Evolutionary conservation across 2,329 filamentous ascomycete species (phyloP).

Genomic region (Monilinia aucupariae): DNA sequence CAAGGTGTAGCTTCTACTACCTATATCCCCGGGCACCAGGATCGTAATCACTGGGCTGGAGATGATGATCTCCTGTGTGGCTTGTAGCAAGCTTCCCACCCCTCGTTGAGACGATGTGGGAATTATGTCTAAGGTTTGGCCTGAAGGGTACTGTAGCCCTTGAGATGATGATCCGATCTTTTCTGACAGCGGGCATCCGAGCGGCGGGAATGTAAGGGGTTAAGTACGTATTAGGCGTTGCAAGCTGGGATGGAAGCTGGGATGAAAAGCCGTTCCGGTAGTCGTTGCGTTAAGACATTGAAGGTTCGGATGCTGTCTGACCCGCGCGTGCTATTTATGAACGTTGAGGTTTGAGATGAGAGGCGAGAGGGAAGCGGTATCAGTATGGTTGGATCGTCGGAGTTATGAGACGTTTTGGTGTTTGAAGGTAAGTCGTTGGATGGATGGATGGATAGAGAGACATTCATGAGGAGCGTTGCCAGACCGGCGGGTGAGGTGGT

Average conservation of each 20-base stretch:
- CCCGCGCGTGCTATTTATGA: slow-evolving; percentile 12
- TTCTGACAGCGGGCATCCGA: slow-evolving; percentile 50
- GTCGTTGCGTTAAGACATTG: slow-evolving; percentile 9
- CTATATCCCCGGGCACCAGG: slow-evolving; percentile 38
- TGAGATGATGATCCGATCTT: slow-evolving; percentile 48
- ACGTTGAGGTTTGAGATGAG: slow-evolving; percentile 5
- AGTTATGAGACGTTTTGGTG: slow-evolving; percentile 10
- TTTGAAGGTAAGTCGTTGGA: slow-evolving; percentile 14
- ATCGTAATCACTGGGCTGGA: slow-evolving; percentile 28
- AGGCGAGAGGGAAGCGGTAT: neutral
- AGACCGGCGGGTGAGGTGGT: slow-evolving; percentile 13
- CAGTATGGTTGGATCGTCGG: slow-evolving; percentile 6
- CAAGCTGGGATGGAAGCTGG: slow-evolving; percentile 1
- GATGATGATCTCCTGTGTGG: slow-evolving; percentile 32
- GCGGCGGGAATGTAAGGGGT: slow-evolving; percentile 30
- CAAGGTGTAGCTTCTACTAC: slow-evolving; percentile 27
- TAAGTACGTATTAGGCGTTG: neutral
- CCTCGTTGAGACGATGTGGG: slow-evolving; percentile 28
- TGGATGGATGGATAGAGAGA: no score
- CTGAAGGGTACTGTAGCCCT: slow-evolving; percentile 43
- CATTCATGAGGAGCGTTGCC: neutral
- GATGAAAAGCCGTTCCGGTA: slow-evolving; percentile 6
- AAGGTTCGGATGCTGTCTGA: slow-evolving; percentile 11
- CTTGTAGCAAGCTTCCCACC: slow-evolving; percentile 37
- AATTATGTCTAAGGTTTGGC: slow-evolving; percentile 38